Base-by-base conservation (phyloP, 768 basidiomycete species). In the Rhizopogon roseolus region DNA sequence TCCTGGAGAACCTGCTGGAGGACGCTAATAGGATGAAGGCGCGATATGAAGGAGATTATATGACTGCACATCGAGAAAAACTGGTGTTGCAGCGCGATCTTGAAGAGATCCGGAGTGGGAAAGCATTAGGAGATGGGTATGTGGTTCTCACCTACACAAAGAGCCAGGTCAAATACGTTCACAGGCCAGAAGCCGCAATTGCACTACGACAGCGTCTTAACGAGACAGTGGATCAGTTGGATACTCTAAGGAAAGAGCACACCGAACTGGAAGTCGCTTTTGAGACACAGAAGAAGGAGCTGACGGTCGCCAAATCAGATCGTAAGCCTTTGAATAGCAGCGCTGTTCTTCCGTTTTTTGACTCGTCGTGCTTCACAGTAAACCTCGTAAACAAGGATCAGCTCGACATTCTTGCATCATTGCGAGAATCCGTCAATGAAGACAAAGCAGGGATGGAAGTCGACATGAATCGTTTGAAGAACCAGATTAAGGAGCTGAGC, bases 301-400 rank as follows among this genome's bases (percentile, higher is more conserved):
- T 97, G 49, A 89, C 82, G 0, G 79, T 93, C 56, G 89, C 89
- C 43, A 91, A 88, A 66, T 92, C 93, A 9, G 89, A 96, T 65
- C 66, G 94, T 96, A 61, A 61, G 86, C 74, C 14, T 10, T 10
- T 36, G 34, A 14, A 14, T 13, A 22, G 50, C 50, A 1, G 38
- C 40, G 11, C 13, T 5, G 28, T 44, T 16, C 5, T 9, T n/a
- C 25, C 36, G 37, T 54, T 57, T 6, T 45, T 61, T 54, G 9
- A 57, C 43, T 28, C 42, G 28, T 17, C 27, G 38, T 60, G 11
- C 13, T 43, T 37, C 34, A 11, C 62, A 96, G 94, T 98, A 63
- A 89, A 82, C 42, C 79, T 98, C 41, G 88, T 98, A 42, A 90
- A 93, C 74, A 93, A 91, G 66, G 93, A 97, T 65, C 93, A 98